phyloP scores from a whole-genome alignment of 176 grass and related monocot species.

The Oryza glaberrima region DNA sequence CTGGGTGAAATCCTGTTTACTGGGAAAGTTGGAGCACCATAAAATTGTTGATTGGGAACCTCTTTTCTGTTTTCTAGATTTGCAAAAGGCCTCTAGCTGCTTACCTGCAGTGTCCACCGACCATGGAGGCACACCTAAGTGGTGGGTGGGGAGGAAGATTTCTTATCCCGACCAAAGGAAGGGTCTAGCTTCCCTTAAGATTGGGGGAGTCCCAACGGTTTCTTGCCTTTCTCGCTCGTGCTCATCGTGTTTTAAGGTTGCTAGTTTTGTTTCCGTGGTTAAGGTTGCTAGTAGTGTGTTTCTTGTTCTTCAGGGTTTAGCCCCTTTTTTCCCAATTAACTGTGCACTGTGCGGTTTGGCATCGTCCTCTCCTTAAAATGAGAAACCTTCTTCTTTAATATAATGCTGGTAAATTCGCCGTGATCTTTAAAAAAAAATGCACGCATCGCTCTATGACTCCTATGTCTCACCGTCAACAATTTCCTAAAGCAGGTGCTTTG shows the following conservation, averaged over 20 bases:
- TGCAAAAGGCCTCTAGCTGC: slow-evolving; percentile 26
- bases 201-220: not conserved
- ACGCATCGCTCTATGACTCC: slow-evolving; percentile 40
- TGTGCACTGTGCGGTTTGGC: too few relatives aligned
- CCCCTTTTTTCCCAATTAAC: too few relatives aligned
- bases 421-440: not conserved
- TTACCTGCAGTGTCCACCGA: slow-evolving; percentile 29
- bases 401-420: too few relatives aligned
- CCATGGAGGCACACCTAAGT: slow-evolving; percentile 42
- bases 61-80: slow-evolving; percentile 48
- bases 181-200: too few relatives aligned
- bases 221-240: slow-evolving; percentile 26
- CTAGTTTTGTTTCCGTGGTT: too few relatives aligned
- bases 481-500: slow-evolving; percentile 21
- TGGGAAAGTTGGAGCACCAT: slow-evolving; percentile 40
- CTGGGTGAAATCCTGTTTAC: slow-evolving; percentile 42
- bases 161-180: too few relatives aligned
- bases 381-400: too few relatives aligned
- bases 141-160: not conserved
- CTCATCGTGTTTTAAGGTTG: not conserved
- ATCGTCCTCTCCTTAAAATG: too few relatives aligned
- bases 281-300: too few relatives aligned
- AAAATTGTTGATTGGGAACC: slow-evolving; percentile 39
- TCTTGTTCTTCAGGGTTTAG: too few relatives aligned
- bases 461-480: slow-evolving; percentile 31